Evolutionary conservation across 345 rosid genomes (phyloP), one percentile per base, ranked within the genome.

Genomic region (Populus euphratica): DNA sequence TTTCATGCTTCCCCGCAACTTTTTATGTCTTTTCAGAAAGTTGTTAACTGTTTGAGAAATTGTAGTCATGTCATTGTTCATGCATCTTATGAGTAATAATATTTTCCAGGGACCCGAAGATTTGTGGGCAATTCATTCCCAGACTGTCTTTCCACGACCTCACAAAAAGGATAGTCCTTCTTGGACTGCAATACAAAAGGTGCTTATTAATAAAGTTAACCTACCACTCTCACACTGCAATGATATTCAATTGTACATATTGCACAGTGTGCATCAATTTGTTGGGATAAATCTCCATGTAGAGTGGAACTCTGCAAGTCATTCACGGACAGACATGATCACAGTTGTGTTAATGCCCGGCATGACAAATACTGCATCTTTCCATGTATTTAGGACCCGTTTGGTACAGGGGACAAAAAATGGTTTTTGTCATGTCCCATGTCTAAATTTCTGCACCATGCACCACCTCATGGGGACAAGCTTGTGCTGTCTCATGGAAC

Each of bases 141-240:
- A 76, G 67, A 91, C 92, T 20, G 96, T 90, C 71, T 86, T 85
- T 76, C 94, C 99, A 63, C 87, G 88, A 70, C 98, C 99, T 84
- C 99, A 96, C 85, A 89, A 83, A 81, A 91, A 76, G 85, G 78
- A 89, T 59, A 88, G 82, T 86, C 72, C 89, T 76, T 86, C 88
- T 73, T 96, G 99, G 99, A 72, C 73, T 76, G 99, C 97, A 72
- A 92, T 96, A 73, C 92, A 88, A 76, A 91, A 92, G 98, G 98
- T 89, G 78, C 5, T 23, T 54, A 27, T 47, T 17, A 2, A 31
- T 29, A 33, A 18, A 31, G n/a, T 25, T 65, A 12, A 65, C 69
- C 17, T 65, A 52, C 59, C 10, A 6, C 20, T 52, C 21, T 52
- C n/a, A 20, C 21, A 20, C 59, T 52, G 23, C 23, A 52, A 52